These are phyloP conservation scores for Stropharia rugosoannulata DNA, from an alignment of 768 basidiomycete species.

Conservation along the genomic window DNA sequence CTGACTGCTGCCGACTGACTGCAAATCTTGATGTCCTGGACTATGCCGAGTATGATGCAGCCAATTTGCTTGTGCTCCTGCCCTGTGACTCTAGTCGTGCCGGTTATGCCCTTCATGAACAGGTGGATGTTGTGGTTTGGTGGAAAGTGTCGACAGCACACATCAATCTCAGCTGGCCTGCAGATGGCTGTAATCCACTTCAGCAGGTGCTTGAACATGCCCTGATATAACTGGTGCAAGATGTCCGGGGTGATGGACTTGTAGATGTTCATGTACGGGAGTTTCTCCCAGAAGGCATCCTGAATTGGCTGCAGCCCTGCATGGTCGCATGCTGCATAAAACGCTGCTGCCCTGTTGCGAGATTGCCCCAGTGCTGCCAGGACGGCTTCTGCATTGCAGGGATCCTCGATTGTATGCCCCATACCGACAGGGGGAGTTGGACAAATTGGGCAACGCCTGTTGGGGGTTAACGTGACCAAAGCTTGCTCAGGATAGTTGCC, in stretches of 20 bases:
- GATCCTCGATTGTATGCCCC: not conserved
- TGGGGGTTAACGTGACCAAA: too few relatives aligned
- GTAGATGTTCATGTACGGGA: constrained; percentile 42
- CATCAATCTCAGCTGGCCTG: constrained; percentile 34
- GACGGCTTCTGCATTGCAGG: constrained; percentile 8
- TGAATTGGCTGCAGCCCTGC: constrained; percentile 26
- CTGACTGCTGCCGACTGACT: constrained; percentile 2
- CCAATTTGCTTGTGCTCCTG: constrained; percentile 16
- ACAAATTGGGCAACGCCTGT: not conserved
- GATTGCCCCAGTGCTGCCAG: constrained; percentile 11
- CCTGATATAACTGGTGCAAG: constrained; percentile 50
- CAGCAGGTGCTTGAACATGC: constrained; percentile 42
- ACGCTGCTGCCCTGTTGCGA: too few relatives aligned
- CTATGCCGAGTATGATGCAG: constrained; percentile 6
- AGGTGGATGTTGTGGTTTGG: constrained; percentile 21
- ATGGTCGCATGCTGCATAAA: too few relatives aligned
- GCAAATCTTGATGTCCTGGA: constrained; percentile 7
- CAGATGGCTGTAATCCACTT: constrained; percentile 28
- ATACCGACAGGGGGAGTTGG: not conserved
- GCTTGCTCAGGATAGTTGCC: not conserved
- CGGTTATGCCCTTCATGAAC: constrained; percentile 16
- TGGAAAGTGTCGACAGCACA: constrained; percentile 29
- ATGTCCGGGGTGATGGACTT: constrained; percentile 41
- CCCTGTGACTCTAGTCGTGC: constrained; percentile 11
- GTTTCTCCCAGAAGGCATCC: constrained; percentile 39